Evolutionary conservation across 495 filamentous ascomycete species (phyloP), one percentile per base, ranked within the genome.

Genomic region (Penicillium atrosanguineum): DNA sequence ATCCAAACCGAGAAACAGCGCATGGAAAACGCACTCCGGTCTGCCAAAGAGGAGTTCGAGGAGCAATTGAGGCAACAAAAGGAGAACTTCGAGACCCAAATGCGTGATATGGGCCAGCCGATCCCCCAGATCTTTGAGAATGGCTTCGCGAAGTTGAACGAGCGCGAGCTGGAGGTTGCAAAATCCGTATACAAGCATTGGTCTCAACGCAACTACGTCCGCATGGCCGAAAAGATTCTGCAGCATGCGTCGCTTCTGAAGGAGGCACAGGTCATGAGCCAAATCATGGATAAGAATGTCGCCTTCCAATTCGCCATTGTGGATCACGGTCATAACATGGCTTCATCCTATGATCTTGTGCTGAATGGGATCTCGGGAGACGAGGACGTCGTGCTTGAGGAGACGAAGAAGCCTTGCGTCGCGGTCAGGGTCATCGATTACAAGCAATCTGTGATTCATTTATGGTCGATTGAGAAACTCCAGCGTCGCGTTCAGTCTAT

Each of bases 241-340:
- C 90, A 95, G 59, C 83, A 95, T 69, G 93, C 93, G 7, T 84
- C 88, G 12, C 83, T 83, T 34, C 71, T 97, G 38, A 98, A 98
- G 69, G 94, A 98, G 67, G 95, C 93, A 4, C 94, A 98, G 66
- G 84, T 98, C 45, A 93, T 98, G 88, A 97, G 95, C 72, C 90
- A 96, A 53, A 90, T 91, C 56, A 89, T 98, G 80, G 91, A 94
- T 60, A 94, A 96, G 71, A 84, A 84, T 57, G 87, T 96, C 15
- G 88, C 93, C 31, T 98, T 98, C 71, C 94, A 98, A 70, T 97
- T 96, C 65, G 87, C 90, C 16, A 83, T 97, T 50, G 83, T 97
- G 25, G 91, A 95, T 55, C 77, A 87, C 60, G 94, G 94, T 2
- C 92, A 97, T 60, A 83, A 85, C 43, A 82, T 92, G 64, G 89